A percentile compares a stretch with the other conserved stretches of the same genome.
phyloP scores from a whole-genome alignment of 2,329 filamentous ascomycete species.

The Sporothrix curviconia region DNA sequence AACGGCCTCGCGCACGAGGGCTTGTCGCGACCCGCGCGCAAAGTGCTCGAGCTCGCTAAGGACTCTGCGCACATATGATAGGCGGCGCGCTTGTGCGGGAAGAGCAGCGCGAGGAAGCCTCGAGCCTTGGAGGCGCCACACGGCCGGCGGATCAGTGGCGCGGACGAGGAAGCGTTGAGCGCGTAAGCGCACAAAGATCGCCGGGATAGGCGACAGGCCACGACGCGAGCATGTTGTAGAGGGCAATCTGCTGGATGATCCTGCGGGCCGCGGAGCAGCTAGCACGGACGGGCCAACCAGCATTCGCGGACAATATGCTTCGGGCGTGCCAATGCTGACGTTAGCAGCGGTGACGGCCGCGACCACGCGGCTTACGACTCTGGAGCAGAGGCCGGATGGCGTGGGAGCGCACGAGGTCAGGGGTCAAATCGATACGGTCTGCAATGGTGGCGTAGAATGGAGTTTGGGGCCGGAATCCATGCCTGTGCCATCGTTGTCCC shows the following conservation, averaged over 20 bases:
- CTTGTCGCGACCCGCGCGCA: constrained; percentile 64
- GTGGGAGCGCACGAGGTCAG: constrained; percentile 73
- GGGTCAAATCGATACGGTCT: constrained; percentile 58
- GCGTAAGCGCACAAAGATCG: constrained; percentile 82
- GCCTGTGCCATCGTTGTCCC: constrained; percentile 22
- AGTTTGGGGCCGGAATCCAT: not conserved
- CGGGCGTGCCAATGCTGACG: constrained; percentile 71
- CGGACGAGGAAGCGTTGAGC: constrained; percentile 84
- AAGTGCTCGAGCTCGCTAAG: constrained; percentile 93
- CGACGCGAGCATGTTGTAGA: constrained; percentile 94
- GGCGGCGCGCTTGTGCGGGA: constrained; percentile 71
- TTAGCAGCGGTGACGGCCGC: constrained; percentile 82
- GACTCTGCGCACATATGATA: constrained; percentile 76
- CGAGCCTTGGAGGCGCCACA: constrained; percentile 90
- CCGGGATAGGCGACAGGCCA: constrained; percentile 67
- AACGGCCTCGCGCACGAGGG: constrained; percentile 80
- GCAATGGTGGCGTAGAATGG: constrained; percentile 29
- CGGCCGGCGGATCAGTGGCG: constrained; percentile 67
- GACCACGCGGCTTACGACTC: constrained; percentile 85
- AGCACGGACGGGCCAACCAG: too few relatives aligned
- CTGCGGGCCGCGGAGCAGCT: constrained; percentile 74
- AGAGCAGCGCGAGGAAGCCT: constrained; percentile 84
- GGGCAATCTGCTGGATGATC: constrained; percentile 84
- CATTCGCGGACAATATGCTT: constrained; percentile 68
- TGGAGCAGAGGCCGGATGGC: constrained; percentile 78